Evolutionary conservation across 164 flowering plant species (phyloP), one percentile per base, ranked within the genome.

Genomic region (Paratinospora sagittata): DNA sequence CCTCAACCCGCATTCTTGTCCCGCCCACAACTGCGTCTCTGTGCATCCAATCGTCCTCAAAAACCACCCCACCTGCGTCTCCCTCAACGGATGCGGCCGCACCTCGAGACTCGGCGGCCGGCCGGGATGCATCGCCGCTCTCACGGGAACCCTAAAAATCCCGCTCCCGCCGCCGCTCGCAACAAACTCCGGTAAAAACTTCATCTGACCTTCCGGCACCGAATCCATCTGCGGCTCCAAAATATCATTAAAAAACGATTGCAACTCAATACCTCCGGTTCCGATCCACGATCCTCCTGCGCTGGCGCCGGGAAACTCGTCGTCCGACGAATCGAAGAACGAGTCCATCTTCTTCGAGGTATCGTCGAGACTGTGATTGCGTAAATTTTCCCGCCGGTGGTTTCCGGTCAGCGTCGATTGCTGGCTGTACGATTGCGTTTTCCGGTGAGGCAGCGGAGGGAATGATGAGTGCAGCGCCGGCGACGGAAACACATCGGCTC

Each of bases 31-130:
- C 79, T 91, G 97, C 10, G 79, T 81, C 12, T 85, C 89, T 55
- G 90, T 85, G 65, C 89, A 88, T 1, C 77, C 90, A 60, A 96
- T 82, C 12, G 85, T 93, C 76, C 97, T 79, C 74, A 93, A 60
- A 71, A 87, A 91, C 67, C 73, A 80, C 69, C 98, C 98, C 1
- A 80, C 85, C 78, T 96, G 98, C 11, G 96, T 91, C 79, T 93
- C 99, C 76, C 90, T 74, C 47, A 90, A 68, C 16, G 97, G 99
- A 45, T 96, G 99, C 0, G 99, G 99, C 82, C 99, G 75, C 69
- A 96, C 78, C 81, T 93, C 99, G 1, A 93, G 76, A 64, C 89
- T 78, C 21, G 92, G 84, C 2, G 99, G 99, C 7, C 99, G 89
- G 3, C 75, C 81, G 0, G 94, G 97, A 67, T 93, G 97, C 43